Evolutionary conservation across 2,329 filamentous ascomycete species (phyloP), one percentile per base, ranked within the genome.

Genomic region (Pezizomycotina sp.): DNA sequence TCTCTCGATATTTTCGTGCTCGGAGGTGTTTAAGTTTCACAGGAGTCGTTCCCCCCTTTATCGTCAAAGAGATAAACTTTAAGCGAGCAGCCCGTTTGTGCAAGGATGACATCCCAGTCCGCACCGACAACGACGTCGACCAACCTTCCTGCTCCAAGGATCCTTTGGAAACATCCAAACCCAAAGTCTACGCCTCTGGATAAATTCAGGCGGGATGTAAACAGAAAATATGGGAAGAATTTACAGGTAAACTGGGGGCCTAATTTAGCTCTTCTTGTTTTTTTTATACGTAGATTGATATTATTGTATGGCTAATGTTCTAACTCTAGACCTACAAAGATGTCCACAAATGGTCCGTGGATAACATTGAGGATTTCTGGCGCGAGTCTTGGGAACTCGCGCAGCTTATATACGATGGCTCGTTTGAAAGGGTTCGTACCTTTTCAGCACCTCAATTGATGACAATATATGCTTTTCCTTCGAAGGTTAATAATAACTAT

Each of bases 261-360:
- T n/a, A 9, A 14, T 32, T 26, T 15, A 13, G 29, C n/a, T 21
- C 9, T 18, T 2, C 3, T n/a, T 26, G 6, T 21, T 12, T 25
- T 13, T 21, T 16, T 16, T 13, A 27, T 19, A 9, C 24, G 7
- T 34, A 20, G 21, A 30, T 19, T 19, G 13, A 15, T 41, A 41
- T 24, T 32, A 2, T 9, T n/a, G 16, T 7, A 9, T 15, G 7
- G 9, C 14, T 18, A 10, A 3, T 10, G 20, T 32, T 9, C 13
- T 9, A 33, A 7, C 9, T 3, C 10, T 20, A 34, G 36, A 35
- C 31, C 6, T 89, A 76, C 54, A 57, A 67, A 34, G 73, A 82
- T 10, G 61, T 91, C 5, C 74, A 83, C 53, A 55, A 64, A 38
- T 89, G 70, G 63, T 81, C 78, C 15, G 62, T 75, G 42, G 56